phyloP scores from a whole-genome alignment of 495 filamentous ascomycete species.

The Neurospora terricola region DNA sequence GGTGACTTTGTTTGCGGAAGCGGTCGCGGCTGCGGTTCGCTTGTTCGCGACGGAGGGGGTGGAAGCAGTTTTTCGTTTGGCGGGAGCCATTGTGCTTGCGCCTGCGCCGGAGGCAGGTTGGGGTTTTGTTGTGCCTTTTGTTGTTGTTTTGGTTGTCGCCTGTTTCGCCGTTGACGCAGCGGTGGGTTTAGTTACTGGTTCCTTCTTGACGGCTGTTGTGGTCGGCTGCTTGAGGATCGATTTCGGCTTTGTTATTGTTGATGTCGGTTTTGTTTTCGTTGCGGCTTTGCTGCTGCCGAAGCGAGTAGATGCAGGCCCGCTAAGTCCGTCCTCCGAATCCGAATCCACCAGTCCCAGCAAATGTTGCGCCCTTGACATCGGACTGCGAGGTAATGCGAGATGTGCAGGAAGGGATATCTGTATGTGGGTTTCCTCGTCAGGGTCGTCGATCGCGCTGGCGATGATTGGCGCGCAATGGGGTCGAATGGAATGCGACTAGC shows the following conservation, averaged over 20 bases:
- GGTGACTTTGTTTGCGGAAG: slow-evolving; percentile 27
- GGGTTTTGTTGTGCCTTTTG: not conserved
- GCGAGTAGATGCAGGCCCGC: slow-evolving; percentile 22
- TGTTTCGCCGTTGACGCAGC: not conserved
- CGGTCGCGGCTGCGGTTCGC: slow-evolving; percentile 8
- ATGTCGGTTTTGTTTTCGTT: slow-evolving; percentile 12
- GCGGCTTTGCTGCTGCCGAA: slow-evolving; percentile 26
- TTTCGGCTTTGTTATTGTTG: not conserved
- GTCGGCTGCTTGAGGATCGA: not conserved
- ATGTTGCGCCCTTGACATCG: slow-evolving; percentile 29
- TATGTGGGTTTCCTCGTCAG: not conserved
- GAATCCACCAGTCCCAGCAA: slow-evolving; percentile 57
- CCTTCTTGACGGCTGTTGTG: not conserved
- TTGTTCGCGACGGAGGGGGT: not conserved
- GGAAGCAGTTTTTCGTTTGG: slow-evolving; percentile 25
- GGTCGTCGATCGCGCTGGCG: not conserved
- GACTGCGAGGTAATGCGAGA: slow-evolving; percentile 1
- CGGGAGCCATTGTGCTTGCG: slow-evolving; percentile 28
- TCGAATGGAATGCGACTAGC: slow-evolving; percentile 5
- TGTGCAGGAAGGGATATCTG: not conserved
- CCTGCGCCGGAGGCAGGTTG: slow-evolving; percentile 4
- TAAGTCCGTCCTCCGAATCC: slow-evolving; percentile 52
- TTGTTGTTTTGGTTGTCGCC: not conserved
- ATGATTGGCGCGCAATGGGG: not conserved
- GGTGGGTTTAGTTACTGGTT: not conserved